These are phyloP conservation scores for Podospora anserina DNA, from an alignment of 495 filamentous ascomycete genomes.

Conservation along the genomic window DNA sequence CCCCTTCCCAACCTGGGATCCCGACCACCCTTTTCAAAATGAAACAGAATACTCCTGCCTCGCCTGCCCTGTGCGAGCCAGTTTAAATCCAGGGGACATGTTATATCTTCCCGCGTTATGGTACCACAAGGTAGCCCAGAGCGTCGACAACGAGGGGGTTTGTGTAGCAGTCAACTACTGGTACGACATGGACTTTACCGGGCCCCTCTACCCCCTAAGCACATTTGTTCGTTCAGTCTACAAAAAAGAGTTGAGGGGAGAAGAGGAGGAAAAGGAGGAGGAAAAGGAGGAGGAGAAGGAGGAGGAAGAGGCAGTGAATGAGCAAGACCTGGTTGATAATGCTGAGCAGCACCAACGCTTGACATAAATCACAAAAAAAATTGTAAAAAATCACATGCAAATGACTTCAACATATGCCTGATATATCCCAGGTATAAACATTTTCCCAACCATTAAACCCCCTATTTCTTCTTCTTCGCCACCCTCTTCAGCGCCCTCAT, in stretches of 20 bases:
- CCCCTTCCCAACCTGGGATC: slow-evolving; percentile 70
- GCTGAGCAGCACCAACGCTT: neutral
- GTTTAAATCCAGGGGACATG: slow-evolving; percentile 68
- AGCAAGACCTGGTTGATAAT: neutral
- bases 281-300: neutral
- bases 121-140: slow-evolving; percentile 70
- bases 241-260: neutral
- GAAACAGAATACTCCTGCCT: slow-evolving; percentile 54
- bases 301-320: neutral
- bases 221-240: slow-evolving; percentile 48
- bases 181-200: slow-evolving; percentile 69
- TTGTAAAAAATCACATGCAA: neutral
- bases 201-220: slow-evolving; percentile 55
- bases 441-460: neutral
- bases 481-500: slow-evolving; percentile 82
- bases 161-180: slow-evolving; percentile 78
- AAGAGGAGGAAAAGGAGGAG: neutral
- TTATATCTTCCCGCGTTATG: slow-evolving; percentile 75
- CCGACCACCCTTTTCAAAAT: slow-evolving; percentile 50
- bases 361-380: slow-evolving; percentile 7
- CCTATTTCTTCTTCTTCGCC: slow-evolving; percentile 41
- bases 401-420: neutral
- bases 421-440: neutral
- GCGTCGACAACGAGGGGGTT: slow-evolving; percentile 57
- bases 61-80: slow-evolving; percentile 56